phyloP scores from a whole-genome alignment of 768 basidiomycete species.

The Suillus weaverae region DNA sequence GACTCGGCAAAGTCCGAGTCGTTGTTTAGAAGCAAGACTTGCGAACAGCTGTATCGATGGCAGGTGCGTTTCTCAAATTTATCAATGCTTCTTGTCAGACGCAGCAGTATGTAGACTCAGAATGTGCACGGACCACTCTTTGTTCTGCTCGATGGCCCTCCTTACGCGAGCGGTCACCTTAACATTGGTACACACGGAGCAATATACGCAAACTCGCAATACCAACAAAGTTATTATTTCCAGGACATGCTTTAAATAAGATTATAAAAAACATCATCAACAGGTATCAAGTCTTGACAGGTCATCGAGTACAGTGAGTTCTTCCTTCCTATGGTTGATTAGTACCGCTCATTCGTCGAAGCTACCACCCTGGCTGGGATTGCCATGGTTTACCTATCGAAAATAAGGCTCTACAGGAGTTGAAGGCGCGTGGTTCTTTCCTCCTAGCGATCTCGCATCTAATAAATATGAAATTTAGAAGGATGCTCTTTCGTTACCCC shows the following conservation, averaged over 20 bases:
- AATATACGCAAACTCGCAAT: background rate
- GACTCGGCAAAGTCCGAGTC: slow-evolving; percentile 64
- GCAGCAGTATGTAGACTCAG: slow-evolving; percentile 48
- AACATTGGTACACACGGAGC: slow-evolving; percentile 73
- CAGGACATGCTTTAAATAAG: slow-evolving; percentile 96
- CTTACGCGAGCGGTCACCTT: slow-evolving; percentile 94
- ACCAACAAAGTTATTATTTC: background rate
- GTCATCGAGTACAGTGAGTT: slow-evolving; percentile 78
- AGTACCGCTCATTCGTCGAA: slow-evolving; percentile 31
- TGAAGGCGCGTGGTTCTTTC: slow-evolving; percentile 50
- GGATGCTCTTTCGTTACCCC: slow-evolving; percentile 55
- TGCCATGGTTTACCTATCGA: slow-evolving; percentile 98
- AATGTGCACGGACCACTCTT: slow-evolving; percentile 70
- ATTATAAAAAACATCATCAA: slow-evolving; percentile 95
- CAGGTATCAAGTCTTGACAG: slow-evolving; percentile 78
- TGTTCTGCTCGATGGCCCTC: slow-evolving; percentile 93
- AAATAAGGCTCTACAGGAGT: slow-evolving; percentile 81
- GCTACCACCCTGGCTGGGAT: slow-evolving; percentile 96
- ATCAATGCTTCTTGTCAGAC: slow-evolving; percentile 1
- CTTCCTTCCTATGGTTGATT: slow-evolving; percentile 3
- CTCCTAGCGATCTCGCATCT: background rate
- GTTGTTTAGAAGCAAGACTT: slow-evolving; percentile 59
- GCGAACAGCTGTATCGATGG: slow-evolving; percentile 74
- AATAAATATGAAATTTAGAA: slow-evolving; percentile 37
- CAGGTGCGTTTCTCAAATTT: slow-evolving; percentile 51